phyloP scores from a whole-genome alignment of 495 filamentous ascomycete genomes.

The Cercophora newfieldiana region DNA sequence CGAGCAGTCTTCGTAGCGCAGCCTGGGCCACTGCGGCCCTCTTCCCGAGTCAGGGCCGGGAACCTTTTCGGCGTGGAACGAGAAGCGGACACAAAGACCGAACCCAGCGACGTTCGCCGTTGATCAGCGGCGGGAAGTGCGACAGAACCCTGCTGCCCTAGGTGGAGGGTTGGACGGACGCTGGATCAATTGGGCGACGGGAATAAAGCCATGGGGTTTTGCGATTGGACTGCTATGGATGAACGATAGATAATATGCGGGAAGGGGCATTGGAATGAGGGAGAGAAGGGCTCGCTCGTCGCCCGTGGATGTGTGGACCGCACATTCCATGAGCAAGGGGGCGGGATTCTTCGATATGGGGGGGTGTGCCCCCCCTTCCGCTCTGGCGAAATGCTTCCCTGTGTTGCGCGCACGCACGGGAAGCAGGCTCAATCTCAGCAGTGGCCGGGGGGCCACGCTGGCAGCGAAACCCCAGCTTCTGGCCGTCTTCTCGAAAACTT shows the following conservation, averaged over 20 bases:
- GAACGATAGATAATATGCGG: constrained; percentile 24
- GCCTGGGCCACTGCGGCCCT: not conserved
- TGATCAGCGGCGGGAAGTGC: not conserved
- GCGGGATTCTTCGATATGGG: constrained; percentile 9
- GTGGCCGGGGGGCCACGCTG: constrained; percentile 18
- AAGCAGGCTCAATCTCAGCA: constrained; percentile 33
- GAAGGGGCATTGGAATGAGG: not conserved
- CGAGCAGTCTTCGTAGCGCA: not conserved
- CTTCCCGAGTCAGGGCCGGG: not conserved
- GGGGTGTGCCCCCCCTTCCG: constrained; percentile 15
- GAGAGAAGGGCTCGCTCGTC: not conserved
- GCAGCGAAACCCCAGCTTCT: constrained; percentile 30
- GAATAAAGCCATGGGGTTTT: constrained; percentile 20
- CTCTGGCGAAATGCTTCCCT: not conserved
- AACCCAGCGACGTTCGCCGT: not conserved
- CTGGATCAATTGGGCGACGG: constrained; percentile 27
- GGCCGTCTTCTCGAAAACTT: constrained; percentile 38
- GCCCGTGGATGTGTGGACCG: constrained; percentile 3
- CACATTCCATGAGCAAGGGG: constrained; percentile 9
- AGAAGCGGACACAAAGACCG: not conserved
- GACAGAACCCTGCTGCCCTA: not conserved
- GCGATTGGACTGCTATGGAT: constrained; percentile 27
- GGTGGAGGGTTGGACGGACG: constrained; percentile 4
- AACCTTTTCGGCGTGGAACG: not conserved
- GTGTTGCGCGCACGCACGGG: constrained; percentile 16